Conservation (phyloP, 352 stramenopile species). For the Phytophthora ramorum region DNA sequence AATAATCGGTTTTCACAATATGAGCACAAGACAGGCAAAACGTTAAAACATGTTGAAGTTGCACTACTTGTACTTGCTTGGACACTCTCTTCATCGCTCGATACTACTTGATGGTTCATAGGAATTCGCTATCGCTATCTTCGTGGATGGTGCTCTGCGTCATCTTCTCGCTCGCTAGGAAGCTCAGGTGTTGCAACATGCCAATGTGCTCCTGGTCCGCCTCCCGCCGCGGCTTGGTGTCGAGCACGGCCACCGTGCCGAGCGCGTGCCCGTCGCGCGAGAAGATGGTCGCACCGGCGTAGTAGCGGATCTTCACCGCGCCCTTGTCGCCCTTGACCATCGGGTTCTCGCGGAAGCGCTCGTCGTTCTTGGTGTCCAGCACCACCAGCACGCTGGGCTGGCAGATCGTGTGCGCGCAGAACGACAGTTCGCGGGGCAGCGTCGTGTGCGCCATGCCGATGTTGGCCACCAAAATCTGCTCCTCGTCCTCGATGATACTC, state of each 20-base stretch:
- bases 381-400: conserved; percentile 83
- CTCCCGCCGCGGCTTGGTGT: conserved; percentile 80
- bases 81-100: conserved; percentile 25
- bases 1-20: too few species aligned
- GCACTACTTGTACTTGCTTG: conserved; percentile 17
- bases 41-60: conserved; percentile 8
- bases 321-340: conserved; percentile 89
- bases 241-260: conserved; percentile 84
- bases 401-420: conserved; percentile 89
- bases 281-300: conserved; percentile 86
- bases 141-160: conserved; percentile 81
- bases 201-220: conserved; percentile 89
- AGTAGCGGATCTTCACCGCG: conserved; percentile 89
- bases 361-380: conserved; percentile 86
- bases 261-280: conserved; percentile 79
- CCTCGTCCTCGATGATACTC: conserved; percentile 86
- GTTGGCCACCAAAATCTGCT: conserved; percentile 85
- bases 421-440: conserved; percentile 80
- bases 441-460: conserved; percentile 87
- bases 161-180: conserved; percentile 90
- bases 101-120: conserved; percentile 46
- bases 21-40: too few species aligned
- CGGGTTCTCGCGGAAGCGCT: conserved; percentile 87
- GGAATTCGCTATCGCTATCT: conserved; percentile 84
- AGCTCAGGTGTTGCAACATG: conserved; percentile 89